Conservation (phyloP, 257 asterid genomes). For the Nicotiana sylvestris region DNA sequence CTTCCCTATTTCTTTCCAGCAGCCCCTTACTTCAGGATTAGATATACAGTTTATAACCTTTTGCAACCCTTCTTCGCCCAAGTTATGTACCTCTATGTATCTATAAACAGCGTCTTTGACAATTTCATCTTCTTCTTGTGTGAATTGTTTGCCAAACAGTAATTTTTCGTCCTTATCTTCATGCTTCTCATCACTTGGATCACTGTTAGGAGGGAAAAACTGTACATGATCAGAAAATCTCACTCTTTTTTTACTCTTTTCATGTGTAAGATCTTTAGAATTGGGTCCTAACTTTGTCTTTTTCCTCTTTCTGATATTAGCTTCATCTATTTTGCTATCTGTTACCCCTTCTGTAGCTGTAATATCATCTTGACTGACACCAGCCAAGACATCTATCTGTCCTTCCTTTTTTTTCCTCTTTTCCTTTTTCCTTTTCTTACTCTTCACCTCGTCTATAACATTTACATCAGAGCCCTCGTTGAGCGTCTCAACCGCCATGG, state of each 20-base stretch:
- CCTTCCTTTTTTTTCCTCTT: not conserved
- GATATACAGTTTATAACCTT: not conserved
- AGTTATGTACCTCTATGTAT: not conserved
- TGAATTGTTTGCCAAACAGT: not conserved
- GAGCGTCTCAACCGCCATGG: not conserved
- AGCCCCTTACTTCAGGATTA: not conserved
- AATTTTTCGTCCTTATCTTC: not conserved
- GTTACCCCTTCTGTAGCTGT: not conserved
- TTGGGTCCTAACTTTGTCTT: not conserved
- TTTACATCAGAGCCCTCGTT: not conserved
- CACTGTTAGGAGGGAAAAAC: not conserved
- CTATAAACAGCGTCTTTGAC: constrained; percentile 2
- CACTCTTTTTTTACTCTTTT: not conserved
- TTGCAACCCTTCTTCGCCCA: constrained; percentile 14
- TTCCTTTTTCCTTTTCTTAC: not conserved
- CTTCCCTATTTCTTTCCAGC: not conserved
- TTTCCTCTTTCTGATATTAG: not conserved
- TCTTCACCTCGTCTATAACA: not conserved
- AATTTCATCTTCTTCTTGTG: constrained; percentile 8
- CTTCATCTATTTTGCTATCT: not conserved
- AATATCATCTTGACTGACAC: not conserved
- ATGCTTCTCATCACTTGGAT: not conserved
- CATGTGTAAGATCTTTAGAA: not conserved
- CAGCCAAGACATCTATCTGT: not conserved
- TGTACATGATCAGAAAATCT: not conserved